Percentiles rank a stretch among this genome's conserved stretches.
phyloP scores from a whole-genome alignment of 1,139 yeast genomes.

The Kluyveromyces marxianus region DNA sequence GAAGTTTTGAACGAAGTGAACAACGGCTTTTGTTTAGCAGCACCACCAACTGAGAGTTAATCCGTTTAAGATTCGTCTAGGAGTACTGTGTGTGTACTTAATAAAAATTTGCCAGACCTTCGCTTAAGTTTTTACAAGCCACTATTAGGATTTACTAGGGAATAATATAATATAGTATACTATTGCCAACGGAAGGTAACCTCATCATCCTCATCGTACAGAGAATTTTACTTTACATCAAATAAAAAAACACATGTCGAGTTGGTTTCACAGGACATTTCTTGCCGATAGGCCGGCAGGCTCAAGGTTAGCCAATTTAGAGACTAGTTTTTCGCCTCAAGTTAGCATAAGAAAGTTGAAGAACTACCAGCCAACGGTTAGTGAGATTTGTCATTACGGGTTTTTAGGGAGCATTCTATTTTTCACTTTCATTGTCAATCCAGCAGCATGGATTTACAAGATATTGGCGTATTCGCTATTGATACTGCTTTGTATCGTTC shows the following conservation, averaged over 20 bases:
- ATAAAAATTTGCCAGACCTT: no score
- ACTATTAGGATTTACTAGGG: no score
- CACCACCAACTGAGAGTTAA: no score
- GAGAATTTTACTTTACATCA: neutral
- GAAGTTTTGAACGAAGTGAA: no score
- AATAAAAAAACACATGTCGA: neutral
- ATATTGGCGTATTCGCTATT: constrained; percentile 23
- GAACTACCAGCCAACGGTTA: constrained; percentile 40
- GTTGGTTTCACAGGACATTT: constrained; percentile 41
- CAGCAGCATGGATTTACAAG: constrained; percentile 31
- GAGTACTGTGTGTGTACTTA: no score
- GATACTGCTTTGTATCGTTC: constrained; percentile 43
- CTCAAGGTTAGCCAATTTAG: constrained; percentile 47
- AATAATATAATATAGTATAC: no score
- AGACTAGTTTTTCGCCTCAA: constrained; percentile 51
- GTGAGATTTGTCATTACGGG: constrained; percentile 46
- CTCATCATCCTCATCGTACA: no score
- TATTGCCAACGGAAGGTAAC: no score
- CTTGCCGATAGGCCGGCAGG: constrained; percentile 54
- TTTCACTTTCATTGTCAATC: constrained; percentile 39
- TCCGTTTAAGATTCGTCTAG: no score
- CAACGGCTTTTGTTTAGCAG: no score
- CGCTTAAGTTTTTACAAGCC: no score
- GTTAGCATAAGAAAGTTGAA: constrained; percentile 42
- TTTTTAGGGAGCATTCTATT: constrained; percentile 42